Base-by-base conservation (phyloP, 2,329 filamentous ascomycete species). In the Madurella fahalii region DNA sequence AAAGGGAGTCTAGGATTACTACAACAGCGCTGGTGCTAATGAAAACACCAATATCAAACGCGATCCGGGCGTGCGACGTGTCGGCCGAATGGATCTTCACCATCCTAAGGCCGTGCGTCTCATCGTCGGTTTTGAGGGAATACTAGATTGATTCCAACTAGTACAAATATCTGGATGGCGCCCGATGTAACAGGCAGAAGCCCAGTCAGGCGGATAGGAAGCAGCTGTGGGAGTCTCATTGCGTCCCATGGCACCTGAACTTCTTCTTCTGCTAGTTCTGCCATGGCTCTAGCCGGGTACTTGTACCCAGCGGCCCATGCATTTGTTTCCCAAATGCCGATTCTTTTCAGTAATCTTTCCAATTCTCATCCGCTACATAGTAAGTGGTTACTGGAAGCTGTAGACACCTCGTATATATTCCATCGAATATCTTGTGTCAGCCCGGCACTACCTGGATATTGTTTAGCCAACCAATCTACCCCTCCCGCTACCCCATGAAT, bases 81-180 rank as follows among this genome's bases (percentile, higher is more conserved):
- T 60, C 42, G 13, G 61, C 57, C 13, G 42, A 47, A 13, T 57
- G 56, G 25, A 53, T 81, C 69, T 86, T 84, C 64, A 85, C 70
- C 64, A 86, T 63, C 45, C 79, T 77, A 60, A 87, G 65, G 11
- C 77, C 77, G 56, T 83, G 67, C 2, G 75, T 77, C 65, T 84
- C 80, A 63, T 86, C 83, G 64, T 87, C 82, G 64, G 87, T 87
- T 50, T 79, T 76, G 50, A 87, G 77, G 1, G 83, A 85, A 66
- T 85, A n/a, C n/a, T n/a, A 85, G 60, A 87, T 84, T 56, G 82
- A 79, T 50, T 83, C 83, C 57, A 84, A 83, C 52, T 77, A 77
- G 50, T 78, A 82, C 80, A 84, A 86, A 47, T 84, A 86, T 46
- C 83, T 87, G 84, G 65, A 55, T 12, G 1, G 47, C 40, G 2